These are phyloP conservation scores for Nothophoma quercina DNA, from an alignment of 2,329 filamentous ascomycete genomes.

Conservation along the genomic window DNA sequence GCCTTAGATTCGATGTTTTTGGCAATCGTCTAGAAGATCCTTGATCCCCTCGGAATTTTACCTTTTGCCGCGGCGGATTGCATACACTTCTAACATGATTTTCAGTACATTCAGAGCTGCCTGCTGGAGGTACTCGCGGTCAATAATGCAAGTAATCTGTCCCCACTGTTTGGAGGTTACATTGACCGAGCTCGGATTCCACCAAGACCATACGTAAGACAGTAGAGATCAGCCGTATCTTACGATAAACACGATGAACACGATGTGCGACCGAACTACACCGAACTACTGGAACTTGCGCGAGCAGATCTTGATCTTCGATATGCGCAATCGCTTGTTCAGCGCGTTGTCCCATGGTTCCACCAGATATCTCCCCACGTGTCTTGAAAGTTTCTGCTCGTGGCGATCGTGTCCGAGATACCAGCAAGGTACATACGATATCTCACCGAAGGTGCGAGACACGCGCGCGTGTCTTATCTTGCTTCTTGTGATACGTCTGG, in stretches of 20 bases:
- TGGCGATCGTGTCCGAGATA: neutral
- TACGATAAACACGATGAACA: slow-evolving; percentile 9
- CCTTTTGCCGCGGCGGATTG: neutral
- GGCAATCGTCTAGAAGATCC: neutral
- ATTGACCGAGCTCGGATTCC: neutral
- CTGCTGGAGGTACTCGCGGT: neutral
- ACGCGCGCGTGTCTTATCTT: no score
- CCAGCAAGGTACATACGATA: neutral
- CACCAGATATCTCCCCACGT: neutral
- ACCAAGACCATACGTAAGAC: neutral
- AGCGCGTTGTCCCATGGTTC: neutral
- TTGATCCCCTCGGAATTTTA: neutral
- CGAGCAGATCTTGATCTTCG: slow-evolving; percentile 10
- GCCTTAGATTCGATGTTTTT: neutral
- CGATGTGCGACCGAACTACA: slow-evolving; percentile 2
- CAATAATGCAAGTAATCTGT: neutral
- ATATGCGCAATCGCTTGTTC: neutral
- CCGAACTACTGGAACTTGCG: slow-evolving; percentile 8
- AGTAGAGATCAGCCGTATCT: slow-evolving; percentile 6
- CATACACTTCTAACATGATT: neutral
- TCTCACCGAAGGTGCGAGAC: no score
- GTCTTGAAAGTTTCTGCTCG: neutral
- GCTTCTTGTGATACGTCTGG: no score
- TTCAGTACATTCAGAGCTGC: neutral
- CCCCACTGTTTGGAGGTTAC: neutral